phyloP scores from a whole-genome alignment of 257 asterid genomes.

The Solanum tacnaense region DNA sequence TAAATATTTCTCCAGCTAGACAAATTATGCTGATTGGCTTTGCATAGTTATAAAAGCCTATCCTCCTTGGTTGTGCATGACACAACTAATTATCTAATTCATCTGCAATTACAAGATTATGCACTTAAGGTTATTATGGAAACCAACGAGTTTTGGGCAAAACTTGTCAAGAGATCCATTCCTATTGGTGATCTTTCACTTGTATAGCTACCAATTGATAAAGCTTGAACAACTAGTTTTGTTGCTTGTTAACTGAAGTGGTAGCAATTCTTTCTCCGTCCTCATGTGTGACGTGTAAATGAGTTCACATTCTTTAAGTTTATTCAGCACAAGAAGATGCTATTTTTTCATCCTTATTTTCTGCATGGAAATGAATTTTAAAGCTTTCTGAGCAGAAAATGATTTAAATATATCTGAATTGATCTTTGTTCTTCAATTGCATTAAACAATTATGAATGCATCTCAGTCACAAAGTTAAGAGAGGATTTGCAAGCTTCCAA shows the following conservation, averaged over 20 bases:
- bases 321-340: background rate
- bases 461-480: no score
- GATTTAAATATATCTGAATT: background rate
- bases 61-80: background rate
- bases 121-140: conserved; percentile 80
- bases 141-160: conserved; percentile 84
- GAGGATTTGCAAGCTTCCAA: no score
- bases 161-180: conserved; percentile 78
- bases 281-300: background rate
- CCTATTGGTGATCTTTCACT: conserved; percentile 92
- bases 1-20: background rate
- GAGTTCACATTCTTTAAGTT: background rate
- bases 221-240: background rate
- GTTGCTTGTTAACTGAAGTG: background rate
- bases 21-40: background rate
- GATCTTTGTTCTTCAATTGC: no score
- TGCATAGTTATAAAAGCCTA: no score
- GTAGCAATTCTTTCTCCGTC: background rate
- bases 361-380: background rate
- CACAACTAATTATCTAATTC: background rate
- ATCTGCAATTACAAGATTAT: conserved; percentile 43
- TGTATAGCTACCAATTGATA: conserved; percentile 21
- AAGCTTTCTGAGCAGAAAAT: background rate
- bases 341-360: background rate
- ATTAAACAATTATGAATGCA: no score